These are phyloP conservation scores for Raffaelea deltoideospora DNA, from an alignment of 2,329 filamentous ascomycete genomes.

Conservation along the genomic window DNA sequence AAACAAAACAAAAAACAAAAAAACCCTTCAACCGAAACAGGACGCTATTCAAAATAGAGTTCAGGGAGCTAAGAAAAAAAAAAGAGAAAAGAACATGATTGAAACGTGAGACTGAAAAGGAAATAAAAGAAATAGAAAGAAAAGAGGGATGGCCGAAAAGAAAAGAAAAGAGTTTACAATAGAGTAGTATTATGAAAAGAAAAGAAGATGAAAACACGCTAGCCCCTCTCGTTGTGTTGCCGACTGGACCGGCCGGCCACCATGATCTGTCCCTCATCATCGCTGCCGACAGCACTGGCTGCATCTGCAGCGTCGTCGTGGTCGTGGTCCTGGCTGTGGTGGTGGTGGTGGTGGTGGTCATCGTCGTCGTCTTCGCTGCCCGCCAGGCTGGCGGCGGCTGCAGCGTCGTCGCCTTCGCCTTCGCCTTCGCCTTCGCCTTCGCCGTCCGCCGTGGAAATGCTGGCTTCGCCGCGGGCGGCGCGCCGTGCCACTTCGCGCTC, in stretches of 20 bases:
- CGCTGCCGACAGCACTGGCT: too few species aligned
- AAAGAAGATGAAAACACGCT: too few species aligned
- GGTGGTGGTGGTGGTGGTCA: background rate
- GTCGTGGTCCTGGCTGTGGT: background rate
- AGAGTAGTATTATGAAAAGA: too few species aligned
- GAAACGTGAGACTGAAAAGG: background rate
- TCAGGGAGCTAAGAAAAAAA: background rate
- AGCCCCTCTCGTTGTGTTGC: too few species aligned
- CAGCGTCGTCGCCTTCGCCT: constrained; percentile 1
- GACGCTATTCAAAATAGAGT: too few species aligned
- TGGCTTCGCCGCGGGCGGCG: constrained; percentile 26
- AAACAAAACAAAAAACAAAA: too few species aligned
- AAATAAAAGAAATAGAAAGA: background rate
- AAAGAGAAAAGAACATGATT: background rate
- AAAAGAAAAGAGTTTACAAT: background rate
- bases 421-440: constrained; percentile 1
- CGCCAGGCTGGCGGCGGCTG: background rate
- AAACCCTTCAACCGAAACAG: too few species aligned
- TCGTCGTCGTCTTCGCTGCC: background rate
- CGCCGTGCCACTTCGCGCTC: constrained; percentile 38
- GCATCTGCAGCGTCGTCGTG: background rate
- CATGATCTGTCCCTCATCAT: background rate
- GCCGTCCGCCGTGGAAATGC: constrained; percentile 3
- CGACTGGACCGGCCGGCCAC: too few species aligned
- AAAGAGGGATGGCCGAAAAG: background rate